phyloP scores from a whole-genome alignment of 106 monocot genomes.

The Dendrobium huoshanense region DNA sequence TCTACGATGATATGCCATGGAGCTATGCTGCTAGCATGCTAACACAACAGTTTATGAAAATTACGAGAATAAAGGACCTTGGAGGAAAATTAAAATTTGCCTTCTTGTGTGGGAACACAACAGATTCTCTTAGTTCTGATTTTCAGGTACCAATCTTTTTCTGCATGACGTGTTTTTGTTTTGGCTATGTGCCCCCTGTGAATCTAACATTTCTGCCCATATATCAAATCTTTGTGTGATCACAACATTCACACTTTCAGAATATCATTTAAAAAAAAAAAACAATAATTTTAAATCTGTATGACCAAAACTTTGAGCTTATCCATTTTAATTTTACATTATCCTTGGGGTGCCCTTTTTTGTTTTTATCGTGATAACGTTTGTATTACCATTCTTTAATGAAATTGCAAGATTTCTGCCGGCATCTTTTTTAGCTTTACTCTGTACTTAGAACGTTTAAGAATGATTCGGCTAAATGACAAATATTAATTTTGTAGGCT shows the following conservation, averaged over 20 bases:
- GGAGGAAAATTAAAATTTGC: conserved; percentile 45
- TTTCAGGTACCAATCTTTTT: conserved; percentile 50
- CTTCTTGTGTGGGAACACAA: conserved; percentile 66
- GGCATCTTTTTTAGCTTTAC: neutral
- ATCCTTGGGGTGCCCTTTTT: neutral
- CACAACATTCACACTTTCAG: neutral
- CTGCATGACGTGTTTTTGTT: neutral
- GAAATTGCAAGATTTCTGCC: neutral
- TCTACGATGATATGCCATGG: conserved; percentile 60
- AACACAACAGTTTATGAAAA: conserved; percentile 35
- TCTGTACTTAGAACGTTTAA: neutral
- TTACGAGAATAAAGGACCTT: conserved; percentile 26
- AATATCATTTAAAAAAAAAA: neutral
- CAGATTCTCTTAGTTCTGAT: conserved; percentile 32
- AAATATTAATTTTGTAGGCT: neutral
- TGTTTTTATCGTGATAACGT: neutral
- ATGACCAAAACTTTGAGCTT: neutral
- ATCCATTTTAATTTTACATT: neutral
- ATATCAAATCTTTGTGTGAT: neutral
- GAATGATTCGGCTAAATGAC: neutral
- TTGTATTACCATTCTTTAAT: neutral
- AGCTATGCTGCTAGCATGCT: conserved; percentile 52
- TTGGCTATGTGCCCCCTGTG: neutral
- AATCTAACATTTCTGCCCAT: neutral
- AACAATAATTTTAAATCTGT: neutral